These are phyloP conservation scores for Pestalotiopsis sp. DNA, from an alignment of 2,329 filamentous ascomycete genomes.

Conservation along the genomic window DNA sequence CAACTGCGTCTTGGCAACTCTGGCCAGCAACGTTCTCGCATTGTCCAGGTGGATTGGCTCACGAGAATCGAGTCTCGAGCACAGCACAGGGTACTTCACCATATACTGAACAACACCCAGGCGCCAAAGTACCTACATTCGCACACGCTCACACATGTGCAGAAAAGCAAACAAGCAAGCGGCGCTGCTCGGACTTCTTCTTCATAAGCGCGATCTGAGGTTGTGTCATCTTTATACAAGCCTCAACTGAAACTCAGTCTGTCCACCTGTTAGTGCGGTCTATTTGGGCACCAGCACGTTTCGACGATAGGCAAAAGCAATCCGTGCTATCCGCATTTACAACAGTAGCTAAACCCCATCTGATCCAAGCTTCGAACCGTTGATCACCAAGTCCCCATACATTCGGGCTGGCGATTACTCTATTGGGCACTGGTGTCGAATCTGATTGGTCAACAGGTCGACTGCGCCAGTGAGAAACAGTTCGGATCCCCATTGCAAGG, in stretches of 20 bases:
- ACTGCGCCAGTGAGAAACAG: neutral
- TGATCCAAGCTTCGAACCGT: neutral
- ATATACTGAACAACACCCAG: neutral
- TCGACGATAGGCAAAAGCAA: neutral
- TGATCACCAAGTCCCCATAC: neutral
- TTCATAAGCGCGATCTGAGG: neutral
- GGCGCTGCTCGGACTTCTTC: neutral
- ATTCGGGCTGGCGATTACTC: neutral
- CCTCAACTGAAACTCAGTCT: constrained; percentile 9
- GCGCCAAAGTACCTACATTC: neutral
- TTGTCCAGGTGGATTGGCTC: too few species aligned
- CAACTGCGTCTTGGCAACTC: neutral
- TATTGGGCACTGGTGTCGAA: neutral
- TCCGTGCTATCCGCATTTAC: neutral
- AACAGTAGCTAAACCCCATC: neutral
- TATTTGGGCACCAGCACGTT: neutral
- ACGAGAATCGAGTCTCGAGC: too few species aligned
- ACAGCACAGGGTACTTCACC: too few species aligned
- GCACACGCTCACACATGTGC: neutral
- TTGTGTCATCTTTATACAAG: neutral
- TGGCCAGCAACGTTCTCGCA: neutral
- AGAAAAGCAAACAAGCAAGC: neutral
- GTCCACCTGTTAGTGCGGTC: neutral
- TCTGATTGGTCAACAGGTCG: neutral
- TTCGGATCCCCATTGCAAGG: constrained; percentile 2